Base-by-base conservation (phyloP, 1,284 basidiomycete genomes). In the Trichosporon ovoides region DNA sequence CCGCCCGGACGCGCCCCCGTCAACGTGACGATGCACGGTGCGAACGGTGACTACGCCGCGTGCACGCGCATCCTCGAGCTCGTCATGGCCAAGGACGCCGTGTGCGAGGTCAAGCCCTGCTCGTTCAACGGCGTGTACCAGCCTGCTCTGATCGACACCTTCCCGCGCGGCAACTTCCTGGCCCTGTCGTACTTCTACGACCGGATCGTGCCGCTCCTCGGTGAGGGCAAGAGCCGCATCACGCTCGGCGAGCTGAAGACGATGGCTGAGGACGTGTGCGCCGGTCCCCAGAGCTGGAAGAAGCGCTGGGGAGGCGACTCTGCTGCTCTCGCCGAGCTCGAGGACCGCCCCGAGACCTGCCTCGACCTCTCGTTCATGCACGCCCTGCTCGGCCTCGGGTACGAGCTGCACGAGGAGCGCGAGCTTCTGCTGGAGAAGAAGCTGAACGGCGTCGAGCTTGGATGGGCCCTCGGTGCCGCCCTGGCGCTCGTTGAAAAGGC, bases 61-160 rank as follows among this genome's bases (percentile, higher is more conserved):
- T 98, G 95, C 78, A 85, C 87, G 63, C 80, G 89, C 50, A 75
- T 97, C 7, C 80, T 98, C 48, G 87, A 96, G 77, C 81, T 98
- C 58, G 89, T 96, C 64, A 87, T 98, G 83, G 92, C 91, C 52
- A 98, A 98, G 80, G 91, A 98, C 69, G 86, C 92, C 84, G 83
- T 92, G 53, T 98, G 96, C 77, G 85, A 86, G 68, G 81, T 86
- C 67, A 90, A 89, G 74, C 93, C 93, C 0, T 98, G 95, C 77
- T 92, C 94, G 2, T 98, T 98, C 80, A 88, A 91, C 67, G 95
- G 95, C 36, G 91, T 97, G 28, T 98, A 98, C 80, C 95, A 98
- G 75, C 96, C 95, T 1, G 88, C 88, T n/a, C 82, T 98, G 28
- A 82, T 90, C 64, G 88, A 95, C 64, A 88, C 90, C 5, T 98